Evolutionary conservation across 225 moss, liverwort and hornwort genomes (phyloP), one percentile per base, ranked within the genome.

Genomic region (Rhytidiadelphus loreus): DNA sequence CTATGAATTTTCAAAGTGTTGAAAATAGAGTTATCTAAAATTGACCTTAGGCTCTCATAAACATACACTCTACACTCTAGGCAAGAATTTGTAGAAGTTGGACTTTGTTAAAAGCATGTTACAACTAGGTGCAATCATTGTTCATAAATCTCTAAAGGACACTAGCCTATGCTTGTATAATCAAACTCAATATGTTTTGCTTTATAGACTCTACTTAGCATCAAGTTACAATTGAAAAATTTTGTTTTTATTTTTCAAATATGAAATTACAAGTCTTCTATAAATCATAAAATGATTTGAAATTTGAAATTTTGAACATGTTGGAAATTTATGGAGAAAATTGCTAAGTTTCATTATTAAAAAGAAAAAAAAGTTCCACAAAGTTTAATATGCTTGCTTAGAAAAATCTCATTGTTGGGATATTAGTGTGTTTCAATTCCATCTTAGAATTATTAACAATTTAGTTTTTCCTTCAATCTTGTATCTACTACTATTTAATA

Each of bases 91-190:
- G 0, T 7, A 21, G 33, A 32, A 1, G 33, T 50, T 75, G 32
- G 16, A 50, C 13, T 52, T 52, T 8, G 2, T 50, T 32, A 13
- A 5, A 22, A 75, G 2, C 5, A 75, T 30, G 12, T 52, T 22
- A 75, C 5, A 75, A 50, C 1, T 33, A 50, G 1, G 2, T 50
- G 12, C 2, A 48, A 20, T 48, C 7, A 74, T 0, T 2, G 1
- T 48, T 20, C 13, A 50, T 32, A 32, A 43, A 71, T 75, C 3
- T 75, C 5, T 21, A 20, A 12, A 70, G 3, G 32, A 50, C 0
- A 0, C 0, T 44, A 18, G 11, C 7, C 13, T 33, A 52, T 33
- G 7, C 1, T 0, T 0, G 1, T 19, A 48, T 32, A 48, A 75
- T 33, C 5, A 75, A 52, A 33, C 4, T 35, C 22, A 33, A 76